Evolutionary conservation across 805 yeast genomes (phyloP).

Genomic region (Suhomyces sp.): DNA sequence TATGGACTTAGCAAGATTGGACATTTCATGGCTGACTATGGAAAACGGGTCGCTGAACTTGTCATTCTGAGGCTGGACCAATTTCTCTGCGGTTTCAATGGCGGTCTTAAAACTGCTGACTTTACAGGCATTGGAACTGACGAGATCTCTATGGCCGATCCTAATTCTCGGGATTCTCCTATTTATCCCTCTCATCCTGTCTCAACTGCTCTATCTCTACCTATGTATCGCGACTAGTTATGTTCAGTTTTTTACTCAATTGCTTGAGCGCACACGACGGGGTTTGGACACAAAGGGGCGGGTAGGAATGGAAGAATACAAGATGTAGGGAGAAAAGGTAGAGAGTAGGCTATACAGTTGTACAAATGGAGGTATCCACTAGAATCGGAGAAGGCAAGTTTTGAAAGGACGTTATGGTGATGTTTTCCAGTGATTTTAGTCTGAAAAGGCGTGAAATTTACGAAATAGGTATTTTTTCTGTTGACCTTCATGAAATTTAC

Average conservation of each 20-base stretch:
- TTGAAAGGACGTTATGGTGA: too few relatives aligned
- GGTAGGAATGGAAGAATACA: not conserved
- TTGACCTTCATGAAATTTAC: not conserved
- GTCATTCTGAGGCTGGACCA: conserved; percentile 59
- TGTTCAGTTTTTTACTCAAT: not conserved
- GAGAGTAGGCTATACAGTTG: not conserved
- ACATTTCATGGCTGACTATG: conserved; percentile 91
- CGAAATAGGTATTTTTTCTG: not conserved
- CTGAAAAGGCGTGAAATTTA: not conserved
- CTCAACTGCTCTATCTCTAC: not conserved
- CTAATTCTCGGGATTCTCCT: not conserved
- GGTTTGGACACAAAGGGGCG: not conserved
- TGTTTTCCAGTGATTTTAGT: too few relatives aligned
- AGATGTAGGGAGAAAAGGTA: not conserved
- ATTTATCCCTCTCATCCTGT: not conserved
- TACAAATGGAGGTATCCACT: not conserved
- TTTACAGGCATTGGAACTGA: not conserved
- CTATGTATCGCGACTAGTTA: not conserved
- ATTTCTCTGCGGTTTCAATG: conserved; percentile 65
- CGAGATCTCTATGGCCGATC: not conserved
- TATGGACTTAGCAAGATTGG: conserved; percentile 79
- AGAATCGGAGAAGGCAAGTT: too few relatives aligned
- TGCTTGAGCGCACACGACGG: not conserved
- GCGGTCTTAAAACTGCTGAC: conserved; percentile 45
- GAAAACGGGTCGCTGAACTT: conserved; percentile 78